Percentiles rank a stretch among this genome's conserved stretches.
These are phyloP conservation scores for Ophiostoma himal-ulmi DNA, from an alignment of 2,329 filamentous ascomycete species.

Conservation along the genomic window DNA sequence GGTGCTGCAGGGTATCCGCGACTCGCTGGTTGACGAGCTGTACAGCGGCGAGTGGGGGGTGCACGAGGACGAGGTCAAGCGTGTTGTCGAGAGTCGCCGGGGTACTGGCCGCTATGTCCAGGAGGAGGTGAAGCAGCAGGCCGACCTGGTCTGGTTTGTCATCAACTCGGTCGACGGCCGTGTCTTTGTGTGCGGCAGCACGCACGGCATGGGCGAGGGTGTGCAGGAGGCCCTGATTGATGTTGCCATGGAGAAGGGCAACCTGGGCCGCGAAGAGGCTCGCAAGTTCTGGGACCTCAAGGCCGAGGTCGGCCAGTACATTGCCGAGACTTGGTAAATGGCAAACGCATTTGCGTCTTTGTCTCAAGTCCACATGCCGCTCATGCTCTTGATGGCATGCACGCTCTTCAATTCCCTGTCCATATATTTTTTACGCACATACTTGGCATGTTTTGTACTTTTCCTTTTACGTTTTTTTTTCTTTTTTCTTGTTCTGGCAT, in stretches of 20 bases:
- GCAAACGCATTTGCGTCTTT: neutral
- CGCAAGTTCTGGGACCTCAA: slow-evolving; percentile 85
- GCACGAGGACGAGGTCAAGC: slow-evolving; percentile 80
- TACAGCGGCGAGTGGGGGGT: slow-evolving; percentile 96
- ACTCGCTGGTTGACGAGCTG: slow-evolving; percentile 89
- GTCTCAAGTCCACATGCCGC: neutral
- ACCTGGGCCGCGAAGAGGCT: slow-evolving; percentile 74
- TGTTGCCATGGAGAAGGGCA: slow-evolving; percentile 88
- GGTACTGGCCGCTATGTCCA: slow-evolving; percentile 89
- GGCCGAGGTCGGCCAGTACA: slow-evolving; percentile 89
- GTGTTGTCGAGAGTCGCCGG: slow-evolving; percentile 67
- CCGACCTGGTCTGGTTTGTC: slow-evolving; percentile 97
- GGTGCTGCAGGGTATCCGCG: slow-evolving; percentile 91
- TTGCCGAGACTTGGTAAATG: slow-evolving; percentile 68
- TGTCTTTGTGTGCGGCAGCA: slow-evolving; percentile 93
- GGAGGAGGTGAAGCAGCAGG: slow-evolving; percentile 85
- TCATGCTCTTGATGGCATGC: neutral
- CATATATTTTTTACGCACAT: slow-evolving; percentile 9
- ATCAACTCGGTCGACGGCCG: slow-evolving; percentile 94
- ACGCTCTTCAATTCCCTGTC: slow-evolving; percentile 8
- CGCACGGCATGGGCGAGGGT: slow-evolving; percentile 94
- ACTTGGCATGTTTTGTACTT: neutral
- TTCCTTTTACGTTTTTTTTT: neutral
- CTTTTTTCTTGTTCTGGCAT: neutral
- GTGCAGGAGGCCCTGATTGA: slow-evolving; percentile 83